Conservation (phyloP, 306 rosid species). For the Cercis canadensis region DNA sequence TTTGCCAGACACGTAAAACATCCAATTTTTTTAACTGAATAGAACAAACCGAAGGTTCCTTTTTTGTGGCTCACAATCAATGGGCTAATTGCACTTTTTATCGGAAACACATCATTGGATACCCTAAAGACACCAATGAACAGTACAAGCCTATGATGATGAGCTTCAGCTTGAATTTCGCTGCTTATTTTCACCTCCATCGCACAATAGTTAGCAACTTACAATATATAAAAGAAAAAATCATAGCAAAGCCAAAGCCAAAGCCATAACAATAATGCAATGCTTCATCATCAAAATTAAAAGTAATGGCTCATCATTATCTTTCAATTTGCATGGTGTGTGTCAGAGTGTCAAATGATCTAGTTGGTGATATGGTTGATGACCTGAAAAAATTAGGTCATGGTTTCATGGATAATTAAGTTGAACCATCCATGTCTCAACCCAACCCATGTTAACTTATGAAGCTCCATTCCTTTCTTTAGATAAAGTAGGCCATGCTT, state of each 20-base stretch:
- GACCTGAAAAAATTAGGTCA: constrained; percentile 56
- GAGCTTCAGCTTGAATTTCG: neutral
- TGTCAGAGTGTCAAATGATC: neutral
- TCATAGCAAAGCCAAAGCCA: no score
- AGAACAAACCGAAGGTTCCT: neutral
- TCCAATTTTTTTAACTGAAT: neutral
- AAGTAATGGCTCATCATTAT: neutral
- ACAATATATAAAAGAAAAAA: neutral
- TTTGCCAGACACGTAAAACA: neutral
- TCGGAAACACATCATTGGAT: constrained; percentile 16
- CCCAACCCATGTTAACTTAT: constrained; percentile 19
- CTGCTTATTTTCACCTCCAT: neutral
- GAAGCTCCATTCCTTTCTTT: neutral
- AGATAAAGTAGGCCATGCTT: constrained; percentile 19
- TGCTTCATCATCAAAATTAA: neutral
- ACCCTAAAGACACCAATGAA: neutral
- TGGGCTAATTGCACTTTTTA: neutral
- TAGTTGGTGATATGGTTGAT: neutral
- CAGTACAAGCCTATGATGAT: no score
- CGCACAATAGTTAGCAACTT: neutral
- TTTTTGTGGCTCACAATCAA: neutral
- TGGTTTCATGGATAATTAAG: neutral
- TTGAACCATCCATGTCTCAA: neutral
- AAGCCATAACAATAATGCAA: constrained; percentile 11
- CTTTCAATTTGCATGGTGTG: neutral